Evolutionary conservation across 257 asterid genomes (phyloP).

Genomic region (Solanum phureja): DNA sequence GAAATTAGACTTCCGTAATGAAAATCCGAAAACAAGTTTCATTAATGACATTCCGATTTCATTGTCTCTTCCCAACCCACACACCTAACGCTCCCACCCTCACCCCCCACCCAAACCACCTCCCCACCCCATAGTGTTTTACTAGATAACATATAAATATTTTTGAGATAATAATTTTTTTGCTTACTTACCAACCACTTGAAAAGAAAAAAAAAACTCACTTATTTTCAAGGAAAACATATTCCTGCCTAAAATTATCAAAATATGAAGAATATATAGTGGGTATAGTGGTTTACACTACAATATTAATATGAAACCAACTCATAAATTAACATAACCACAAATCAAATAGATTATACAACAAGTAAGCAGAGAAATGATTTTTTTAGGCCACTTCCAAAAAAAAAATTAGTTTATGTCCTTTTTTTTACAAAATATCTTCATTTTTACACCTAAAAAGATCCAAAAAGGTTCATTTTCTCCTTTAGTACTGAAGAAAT

Average conservation of each 20-base stretch:
- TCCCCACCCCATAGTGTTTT: background rate
- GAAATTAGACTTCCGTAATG: background rate
- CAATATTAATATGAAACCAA: background rate
- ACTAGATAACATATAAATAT: background rate
- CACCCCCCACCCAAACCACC: background rate
- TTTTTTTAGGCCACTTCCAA: background rate
- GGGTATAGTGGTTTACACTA: background rate
- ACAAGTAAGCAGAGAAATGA: background rate
- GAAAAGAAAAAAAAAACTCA: too few species aligned
- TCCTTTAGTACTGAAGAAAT: background rate
- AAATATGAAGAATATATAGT: background rate
- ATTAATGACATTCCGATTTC: background rate
- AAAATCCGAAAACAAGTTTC: background rate
- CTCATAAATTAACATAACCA: background rate
- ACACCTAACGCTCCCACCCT: background rate
- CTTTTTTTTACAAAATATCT: too few species aligned
- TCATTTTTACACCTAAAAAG: too few species aligned
- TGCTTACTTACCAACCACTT: background rate
- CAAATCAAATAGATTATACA: background rate
- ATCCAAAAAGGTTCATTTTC: background rate
- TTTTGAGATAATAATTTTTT: background rate
- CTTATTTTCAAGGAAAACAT: background rate
- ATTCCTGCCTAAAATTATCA: background rate
- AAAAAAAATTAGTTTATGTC: background rate
- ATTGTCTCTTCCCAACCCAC: background rate